These are phyloP conservation scores for Phytophthora pseudosyringae DNA, from an alignment of 352 stramenopile genomes.

Conservation along the genomic window DNA sequence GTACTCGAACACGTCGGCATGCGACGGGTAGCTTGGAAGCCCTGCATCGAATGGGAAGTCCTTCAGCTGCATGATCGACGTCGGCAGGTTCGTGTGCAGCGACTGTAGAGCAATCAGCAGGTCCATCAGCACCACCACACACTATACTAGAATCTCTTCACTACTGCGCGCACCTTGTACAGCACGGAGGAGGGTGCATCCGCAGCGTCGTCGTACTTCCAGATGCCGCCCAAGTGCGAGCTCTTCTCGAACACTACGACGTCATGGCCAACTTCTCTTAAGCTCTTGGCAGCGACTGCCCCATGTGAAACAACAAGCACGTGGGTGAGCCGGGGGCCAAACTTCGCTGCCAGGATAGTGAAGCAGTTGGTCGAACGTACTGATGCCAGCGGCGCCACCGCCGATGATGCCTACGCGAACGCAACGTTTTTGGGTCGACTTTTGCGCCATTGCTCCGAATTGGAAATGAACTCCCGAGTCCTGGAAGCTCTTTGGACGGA, in stretches of 20 bases:
- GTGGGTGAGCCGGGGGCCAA: constrained; percentile 15
- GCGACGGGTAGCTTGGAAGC: constrained; percentile 60
- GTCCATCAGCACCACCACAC: background rate
- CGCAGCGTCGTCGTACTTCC: constrained; percentile 63
- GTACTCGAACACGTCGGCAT: constrained; percentile 62
- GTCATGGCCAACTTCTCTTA: constrained; percentile 59
- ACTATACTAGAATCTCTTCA: background rate
- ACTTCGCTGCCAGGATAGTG: background rate
- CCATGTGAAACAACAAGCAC: constrained; percentile 3
- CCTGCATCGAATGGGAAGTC: constrained; percentile 57
- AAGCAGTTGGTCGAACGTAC: constrained; percentile 39
- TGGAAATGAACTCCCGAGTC: constrained; percentile 18
- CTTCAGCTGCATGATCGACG: constrained; percentile 73
- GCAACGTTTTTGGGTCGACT: constrained; percentile 24
- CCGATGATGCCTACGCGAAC: constrained; percentile 69
- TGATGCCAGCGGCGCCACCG: constrained; percentile 69
- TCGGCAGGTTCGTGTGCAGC: constrained; percentile 75
- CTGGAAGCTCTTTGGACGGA: constrained; percentile 2
- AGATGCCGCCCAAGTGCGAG: constrained; percentile 61
- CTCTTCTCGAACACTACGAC: constrained; percentile 76
- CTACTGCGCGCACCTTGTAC: constrained; percentile 52
- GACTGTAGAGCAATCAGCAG: constrained; percentile 41
- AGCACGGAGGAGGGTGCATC: constrained; percentile 56
- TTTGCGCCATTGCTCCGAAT: constrained; percentile 26
- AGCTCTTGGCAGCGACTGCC: constrained; percentile 61